Percentiles rank a stretch among this genome's conserved stretches.
Conservation (phyloP, 192 early-diverging fungal species). For the Linnemannia schmuckeri region DNA sequence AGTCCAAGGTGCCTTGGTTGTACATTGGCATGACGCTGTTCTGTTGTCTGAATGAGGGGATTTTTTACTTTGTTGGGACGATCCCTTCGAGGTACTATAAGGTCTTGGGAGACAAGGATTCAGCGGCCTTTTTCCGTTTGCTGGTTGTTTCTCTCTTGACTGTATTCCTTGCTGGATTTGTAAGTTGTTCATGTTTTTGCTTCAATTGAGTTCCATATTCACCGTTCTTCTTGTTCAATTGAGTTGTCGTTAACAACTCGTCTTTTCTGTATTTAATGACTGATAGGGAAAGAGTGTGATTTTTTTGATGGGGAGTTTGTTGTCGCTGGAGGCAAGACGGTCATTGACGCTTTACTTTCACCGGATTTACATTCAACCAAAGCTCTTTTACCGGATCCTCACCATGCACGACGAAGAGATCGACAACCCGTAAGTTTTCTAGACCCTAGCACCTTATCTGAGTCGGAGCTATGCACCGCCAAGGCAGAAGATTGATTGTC, state of each 20-base stretch:
- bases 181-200: conserved; percentile 40
- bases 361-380: conserved; percentile 69
- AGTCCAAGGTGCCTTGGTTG: conserved; percentile 55
- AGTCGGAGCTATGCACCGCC: not conserved
- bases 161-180: conserved; percentile 71
- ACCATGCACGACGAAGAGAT: conserved; percentile 63
- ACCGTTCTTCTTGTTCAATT: not conserved
- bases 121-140: conserved; percentile 69
- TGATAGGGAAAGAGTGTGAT: conserved; percentile 68
- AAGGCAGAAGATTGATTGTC: not conserved
- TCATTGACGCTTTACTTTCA: conserved; percentile 76
- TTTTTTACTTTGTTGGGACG: conserved; percentile 79
- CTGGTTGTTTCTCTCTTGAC: conserved; percentile 65
- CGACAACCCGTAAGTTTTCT: conserved; percentile 76
- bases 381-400: conserved; percentile 70
- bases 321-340: conserved; percentile 73
- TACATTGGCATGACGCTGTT: conserved; percentile 60
- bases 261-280: conserved; percentile 4
- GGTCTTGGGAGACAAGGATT: conserved; percentile 76
- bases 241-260: not conserved
- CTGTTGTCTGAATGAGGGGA: conserved; percentile 60
- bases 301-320: conserved; percentile 70
- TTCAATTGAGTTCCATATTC: not conserved
- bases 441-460: too few species aligned
- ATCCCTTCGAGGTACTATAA: conserved; percentile 82